These are phyloP conservation scores for Exophiala lecanii-corni DNA, from an alignment of 2,329 filamentous ascomycete genomes.

Conservation along the genomic window DNA sequence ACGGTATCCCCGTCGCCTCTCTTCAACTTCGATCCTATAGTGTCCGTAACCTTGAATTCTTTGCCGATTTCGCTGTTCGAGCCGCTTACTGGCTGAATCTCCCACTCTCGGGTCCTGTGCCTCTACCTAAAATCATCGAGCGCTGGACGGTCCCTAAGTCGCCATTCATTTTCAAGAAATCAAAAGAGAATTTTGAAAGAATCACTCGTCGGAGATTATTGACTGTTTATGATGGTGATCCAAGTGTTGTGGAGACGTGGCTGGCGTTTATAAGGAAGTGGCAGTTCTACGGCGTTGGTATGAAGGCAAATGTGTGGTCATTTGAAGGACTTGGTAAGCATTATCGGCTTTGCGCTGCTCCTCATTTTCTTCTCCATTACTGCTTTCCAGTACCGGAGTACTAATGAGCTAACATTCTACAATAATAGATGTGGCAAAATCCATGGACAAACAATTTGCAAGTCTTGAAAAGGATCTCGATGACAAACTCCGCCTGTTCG, in stretches of 20 bases:
- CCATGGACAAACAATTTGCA: slow-evolving; percentile 36
- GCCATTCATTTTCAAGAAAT: slow-evolving; percentile 95
- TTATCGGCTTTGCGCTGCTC: slow-evolving; percentile 4
- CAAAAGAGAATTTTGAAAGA: slow-evolving; percentile 95
- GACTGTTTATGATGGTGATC: slow-evolving; percentile 86
- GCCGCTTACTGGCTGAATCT: slow-evolving; percentile 92
- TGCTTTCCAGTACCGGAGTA: neutral
- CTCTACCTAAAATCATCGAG: slow-evolving; percentile 80
- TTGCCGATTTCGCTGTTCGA: slow-evolving; percentile 87
- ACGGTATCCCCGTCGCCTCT: slow-evolving; percentile 80
- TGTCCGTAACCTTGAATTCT: slow-evolving; percentile 86
- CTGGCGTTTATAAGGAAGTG: slow-evolving; percentile 87
- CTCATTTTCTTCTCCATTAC: neutral
- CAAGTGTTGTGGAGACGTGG: slow-evolving; percentile 86
- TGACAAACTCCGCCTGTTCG: slow-evolving; percentile 39
- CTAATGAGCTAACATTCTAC: slow-evolving; percentile 3
- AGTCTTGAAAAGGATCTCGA: slow-evolving; percentile 39
- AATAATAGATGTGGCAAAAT: slow-evolving; percentile 36
- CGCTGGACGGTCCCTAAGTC: slow-evolving; percentile 88
- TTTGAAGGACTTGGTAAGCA: slow-evolving; percentile 65
- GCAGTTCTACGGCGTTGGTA: slow-evolving; percentile 91
- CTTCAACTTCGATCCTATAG: slow-evolving; percentile 91
- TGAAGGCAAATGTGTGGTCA: slow-evolving; percentile 98
- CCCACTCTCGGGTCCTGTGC: slow-evolving; percentile 77
- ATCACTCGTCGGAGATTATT: slow-evolving; percentile 81